These are phyloP conservation scores for Penicillium argentinense DNA, from an alignment of 495 filamentous ascomycete species.

Conservation along the genomic window DNA sequence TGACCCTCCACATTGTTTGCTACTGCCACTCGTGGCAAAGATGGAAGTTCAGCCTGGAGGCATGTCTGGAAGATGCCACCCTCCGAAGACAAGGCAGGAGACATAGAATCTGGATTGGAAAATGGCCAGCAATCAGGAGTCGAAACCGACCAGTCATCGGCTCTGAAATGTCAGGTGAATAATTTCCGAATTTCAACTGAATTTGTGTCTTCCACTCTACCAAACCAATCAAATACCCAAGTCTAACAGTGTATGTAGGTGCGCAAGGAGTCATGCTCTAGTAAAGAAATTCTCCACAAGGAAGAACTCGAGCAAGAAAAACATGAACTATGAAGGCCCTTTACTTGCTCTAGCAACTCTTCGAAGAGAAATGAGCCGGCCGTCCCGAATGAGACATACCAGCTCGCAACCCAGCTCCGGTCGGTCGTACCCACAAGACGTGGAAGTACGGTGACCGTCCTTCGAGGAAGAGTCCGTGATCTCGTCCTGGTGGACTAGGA, in stretches of 20 bases:
- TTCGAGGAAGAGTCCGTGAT: conserved; percentile 40
- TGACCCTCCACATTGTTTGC: no score
- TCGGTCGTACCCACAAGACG: conserved; percentile 49
- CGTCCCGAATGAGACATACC: conserved; percentile 15
- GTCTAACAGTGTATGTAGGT: conserved; percentile 14
- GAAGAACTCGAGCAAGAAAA: conserved; percentile 33
- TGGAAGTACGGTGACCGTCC: conserved; percentile 44
- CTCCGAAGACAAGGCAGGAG: no score
- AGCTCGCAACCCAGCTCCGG: conserved; percentile 46
- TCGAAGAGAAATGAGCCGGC: conserved; percentile 8
- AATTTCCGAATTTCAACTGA: no score
- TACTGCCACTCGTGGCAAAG: no score
- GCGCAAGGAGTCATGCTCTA: conserved; percentile 56
- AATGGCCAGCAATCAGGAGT: no score
- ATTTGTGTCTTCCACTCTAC: no score
- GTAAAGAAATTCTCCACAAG: conserved; percentile 28
- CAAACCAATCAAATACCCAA: no score
- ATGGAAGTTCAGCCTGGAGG: no score
- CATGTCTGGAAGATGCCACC: no score
- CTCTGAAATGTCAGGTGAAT: no score
- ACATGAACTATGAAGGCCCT: conserved; percentile 58
- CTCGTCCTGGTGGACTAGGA: conserved; percentile 27
- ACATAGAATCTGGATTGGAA: no score
- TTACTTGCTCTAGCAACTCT: conserved; percentile 43
- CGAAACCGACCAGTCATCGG: no score